phyloP scores from a whole-genome alignment of 345 rosid species.

The Raphanus raphanistrum region DNA sequence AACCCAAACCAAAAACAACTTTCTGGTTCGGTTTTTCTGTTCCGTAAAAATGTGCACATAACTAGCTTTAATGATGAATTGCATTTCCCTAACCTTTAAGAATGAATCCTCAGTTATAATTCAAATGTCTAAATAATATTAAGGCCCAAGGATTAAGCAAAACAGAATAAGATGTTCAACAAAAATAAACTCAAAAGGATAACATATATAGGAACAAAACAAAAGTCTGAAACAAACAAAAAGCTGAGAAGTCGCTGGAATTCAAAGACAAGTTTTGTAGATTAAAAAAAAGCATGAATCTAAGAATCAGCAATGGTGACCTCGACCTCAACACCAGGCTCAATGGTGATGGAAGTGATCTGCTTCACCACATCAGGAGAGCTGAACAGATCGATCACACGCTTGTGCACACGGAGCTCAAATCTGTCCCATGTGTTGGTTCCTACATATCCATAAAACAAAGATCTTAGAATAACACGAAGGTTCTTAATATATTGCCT shows the following conservation, averaged over 20 bases:
- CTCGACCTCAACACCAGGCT: slow-evolving; percentile 78
- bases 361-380: slow-evolving; percentile 79
- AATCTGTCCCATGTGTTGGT: slow-evolving; percentile 77
- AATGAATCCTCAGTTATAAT: neutral
- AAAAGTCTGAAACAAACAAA: slow-evolving; percentile 6
- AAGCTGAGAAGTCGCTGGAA: neutral
- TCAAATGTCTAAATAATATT: neutral
- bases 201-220: neutral
- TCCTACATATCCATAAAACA: slow-evolving; percentile 36
- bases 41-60: too few relatives aligned
- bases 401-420: slow-evolving; percentile 72
- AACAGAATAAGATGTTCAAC: neutral
- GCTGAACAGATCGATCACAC: slow-evolving; percentile 74
- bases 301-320: slow-evolving; percentile 66
- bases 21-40: too few relatives aligned
- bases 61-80: too few relatives aligned
- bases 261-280: neutral
- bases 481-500: neutral
- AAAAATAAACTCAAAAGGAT: neutral
- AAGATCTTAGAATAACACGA: neutral
- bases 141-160: neutral
- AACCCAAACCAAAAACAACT: too few relatives aligned
- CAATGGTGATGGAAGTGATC: slow-evolving; percentile 72
- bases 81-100: too few relatives aligned
- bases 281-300: neutral